Evolutionary conservation across 371 early-diverging fungal species (phyloP).

Genomic region (Rhizopus microsporus): DNA sequence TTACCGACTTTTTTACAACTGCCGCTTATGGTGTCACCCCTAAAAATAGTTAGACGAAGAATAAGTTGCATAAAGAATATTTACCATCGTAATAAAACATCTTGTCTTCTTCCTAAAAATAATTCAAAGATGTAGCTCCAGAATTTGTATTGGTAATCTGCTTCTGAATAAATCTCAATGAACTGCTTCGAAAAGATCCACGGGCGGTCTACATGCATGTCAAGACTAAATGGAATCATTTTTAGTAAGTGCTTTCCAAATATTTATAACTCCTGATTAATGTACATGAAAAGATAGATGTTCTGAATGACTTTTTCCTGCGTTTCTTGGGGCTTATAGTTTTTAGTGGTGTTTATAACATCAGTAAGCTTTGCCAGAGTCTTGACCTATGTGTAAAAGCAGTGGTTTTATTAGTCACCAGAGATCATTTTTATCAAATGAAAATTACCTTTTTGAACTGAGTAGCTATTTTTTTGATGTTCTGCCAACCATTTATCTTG

Average conservation of each 20-base stretch:
- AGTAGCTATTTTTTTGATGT: constrained; percentile 22
- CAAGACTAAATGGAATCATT: constrained; percentile 16
- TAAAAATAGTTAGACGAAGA: constrained; percentile 20
- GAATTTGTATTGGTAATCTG: constrained; percentile 24
- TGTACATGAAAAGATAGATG: constrained; percentile 13
- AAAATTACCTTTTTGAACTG: constrained; percentile 24
- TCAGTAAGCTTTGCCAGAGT: constrained; percentile 9
- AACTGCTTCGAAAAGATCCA: constrained; percentile 19
- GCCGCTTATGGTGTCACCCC: constrained; percentile 17
- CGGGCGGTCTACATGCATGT: constrained; percentile 16
- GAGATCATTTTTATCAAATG: constrained; percentile 21
- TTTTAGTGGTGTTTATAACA: constrained; percentile 10
- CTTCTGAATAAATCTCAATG: constrained; percentile 20
- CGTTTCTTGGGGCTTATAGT: constrained; percentile 6
- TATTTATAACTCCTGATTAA: constrained; percentile 20
- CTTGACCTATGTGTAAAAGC: constrained; percentile 17
- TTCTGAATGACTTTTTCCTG: constrained; percentile 7
- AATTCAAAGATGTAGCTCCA: no score
- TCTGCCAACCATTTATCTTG: constrained; percentile 13
- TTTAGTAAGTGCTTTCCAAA: constrained; percentile 15
- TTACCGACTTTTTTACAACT: constrained; percentile 20
- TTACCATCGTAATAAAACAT: constrained; percentile 23
- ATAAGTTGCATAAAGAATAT: constrained; percentile 21
- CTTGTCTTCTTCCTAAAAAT: constrained; percentile 4
- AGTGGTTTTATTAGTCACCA: constrained; percentile 20